phyloP scores from a whole-genome alignment of 108 stramenopile species.

The Skeletonema costatum region DNA sequence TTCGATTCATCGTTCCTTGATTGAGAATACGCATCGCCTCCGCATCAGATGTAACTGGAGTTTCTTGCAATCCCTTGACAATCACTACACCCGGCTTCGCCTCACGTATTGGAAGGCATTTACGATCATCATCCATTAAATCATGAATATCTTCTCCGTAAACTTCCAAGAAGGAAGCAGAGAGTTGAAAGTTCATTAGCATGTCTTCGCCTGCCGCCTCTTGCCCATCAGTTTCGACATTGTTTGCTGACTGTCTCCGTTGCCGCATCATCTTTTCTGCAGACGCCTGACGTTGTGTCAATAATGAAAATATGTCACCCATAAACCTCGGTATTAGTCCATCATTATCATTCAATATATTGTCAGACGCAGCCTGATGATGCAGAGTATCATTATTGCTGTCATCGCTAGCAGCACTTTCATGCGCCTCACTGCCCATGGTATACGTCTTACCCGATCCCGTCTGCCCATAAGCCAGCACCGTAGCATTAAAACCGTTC shows the following conservation, averaged over 20 bases:
- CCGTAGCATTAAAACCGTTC: conserved; percentile 77
- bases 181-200: conserved; percentile 42
- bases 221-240: conserved; percentile 7
- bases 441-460: conserved; percentile 86
- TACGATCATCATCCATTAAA: conserved; percentile 67
- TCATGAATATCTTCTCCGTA: conserved; percentile 95
- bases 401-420: background rate
- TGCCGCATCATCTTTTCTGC: conserved; percentile 71
- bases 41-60: conserved; percentile 15
- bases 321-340: conserved; percentile 93
- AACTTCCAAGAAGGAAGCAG: conserved; percentile 89
- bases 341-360: conserved; percentile 49
- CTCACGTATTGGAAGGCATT: conserved; percentile 35
- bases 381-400: conserved; percentile 51
- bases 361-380: conserved; percentile 17
- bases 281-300: conserved; percentile 45
- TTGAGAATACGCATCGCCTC: conserved; percentile 29
- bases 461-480: conserved; percentile 94
- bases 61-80: conserved; percentile 49
- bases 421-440: conserved; percentile 68
- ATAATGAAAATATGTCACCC: conserved; percentile 75
- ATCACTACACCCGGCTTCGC: conserved; percentile 71
- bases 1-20: conserved; percentile 52
- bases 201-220: conserved; percentile 45
- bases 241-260: conserved; percentile 45